Evolutionary conservation across 768 basidiomycete genomes (phyloP).

Genomic region (Pulveroboletus sp.): DNA sequence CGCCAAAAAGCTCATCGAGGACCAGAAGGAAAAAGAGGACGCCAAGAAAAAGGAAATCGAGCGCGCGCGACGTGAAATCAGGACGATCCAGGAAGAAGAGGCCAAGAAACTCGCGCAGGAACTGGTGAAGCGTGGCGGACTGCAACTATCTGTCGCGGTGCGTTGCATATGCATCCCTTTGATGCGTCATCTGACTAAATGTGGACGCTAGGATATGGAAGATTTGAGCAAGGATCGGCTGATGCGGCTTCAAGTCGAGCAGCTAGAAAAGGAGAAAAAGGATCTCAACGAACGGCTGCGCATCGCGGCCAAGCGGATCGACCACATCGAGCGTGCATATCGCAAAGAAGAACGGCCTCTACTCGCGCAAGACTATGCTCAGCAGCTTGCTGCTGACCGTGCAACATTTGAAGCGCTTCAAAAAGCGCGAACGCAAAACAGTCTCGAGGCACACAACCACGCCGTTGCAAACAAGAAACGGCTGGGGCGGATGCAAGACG

Average conservation of each 20-base stretch:
- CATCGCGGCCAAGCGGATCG: slow-evolving; percentile 83
- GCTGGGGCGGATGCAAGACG: slow-evolving; percentile 67
- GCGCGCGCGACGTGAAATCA: slow-evolving; percentile 66
- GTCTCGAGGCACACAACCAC: slow-evolving; percentile 56
- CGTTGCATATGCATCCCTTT: slow-evolving; percentile 24
- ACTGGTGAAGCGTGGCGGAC: slow-evolving; percentile 74
- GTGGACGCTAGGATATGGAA: slow-evolving; percentile 64
- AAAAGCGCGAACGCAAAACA: slow-evolving; percentile 51
- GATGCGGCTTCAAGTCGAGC: slow-evolving; percentile 87
- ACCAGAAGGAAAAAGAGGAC: slow-evolving; percentile 60
- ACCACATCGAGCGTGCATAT: slow-evolving; percentile 93
- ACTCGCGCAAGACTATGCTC: slow-evolving; percentile 79
- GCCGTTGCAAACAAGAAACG: slow-evolving; percentile 75
- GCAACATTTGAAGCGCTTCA: slow-evolving; percentile 64
- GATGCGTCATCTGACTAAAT: not conserved
- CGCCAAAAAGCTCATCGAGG: slow-evolving; percentile 70
- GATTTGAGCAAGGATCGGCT: slow-evolving; percentile 82
- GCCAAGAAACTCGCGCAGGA: slow-evolving; percentile 85
- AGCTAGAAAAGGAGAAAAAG: slow-evolving; percentile 95
- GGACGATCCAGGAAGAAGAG: slow-evolving; percentile 59
- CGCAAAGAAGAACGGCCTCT: slow-evolving; percentile 91
- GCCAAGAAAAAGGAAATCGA: slow-evolving; percentile 69
- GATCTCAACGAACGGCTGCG: slow-evolving; percentile 80
- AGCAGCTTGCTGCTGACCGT: slow-evolving; percentile 78
- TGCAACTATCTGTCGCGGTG: slow-evolving; percentile 71